Percentiles rank a stretch among this genome's conserved stretches.
These are phyloP conservation scores for Penicillium steckii DNA, from an alignment of 495 filamentous ascomycete species.

Conservation along the genomic window DNA sequence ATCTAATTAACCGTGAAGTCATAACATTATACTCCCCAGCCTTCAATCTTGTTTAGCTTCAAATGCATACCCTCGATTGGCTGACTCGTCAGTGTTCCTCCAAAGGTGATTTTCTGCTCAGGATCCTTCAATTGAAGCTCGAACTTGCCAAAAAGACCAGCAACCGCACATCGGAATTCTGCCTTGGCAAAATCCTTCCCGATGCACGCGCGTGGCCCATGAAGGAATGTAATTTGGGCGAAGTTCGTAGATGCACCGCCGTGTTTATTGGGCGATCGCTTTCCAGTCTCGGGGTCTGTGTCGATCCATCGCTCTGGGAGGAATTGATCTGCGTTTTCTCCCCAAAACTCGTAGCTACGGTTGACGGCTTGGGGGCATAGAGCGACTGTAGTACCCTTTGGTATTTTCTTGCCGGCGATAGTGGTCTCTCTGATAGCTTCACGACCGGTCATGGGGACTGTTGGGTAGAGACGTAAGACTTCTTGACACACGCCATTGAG, in stretches of 20 bases:
- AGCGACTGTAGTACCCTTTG: slow-evolving; percentile 43
- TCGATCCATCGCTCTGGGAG: slow-evolving; percentile 51
- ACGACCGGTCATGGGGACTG: slow-evolving; percentile 51
- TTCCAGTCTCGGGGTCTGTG: slow-evolving; percentile 29
- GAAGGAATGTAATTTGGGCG: slow-evolving; percentile 48
- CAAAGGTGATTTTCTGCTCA: slow-evolving; percentile 58
- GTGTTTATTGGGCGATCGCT: slow-evolving; percentile 27
- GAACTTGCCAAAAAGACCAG: slow-evolving; percentile 36
- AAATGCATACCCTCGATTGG: slow-evolving; percentile 66
- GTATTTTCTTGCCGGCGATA: slow-evolving; percentile 42
- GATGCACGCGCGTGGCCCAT: slow-evolving; percentile 49
- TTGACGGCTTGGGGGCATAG: slow-evolving; percentile 46
- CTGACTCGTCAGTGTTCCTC: slow-evolving; percentile 62
- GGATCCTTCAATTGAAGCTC: slow-evolving; percentile 57
- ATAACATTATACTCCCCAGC: slow-evolving; percentile 48
- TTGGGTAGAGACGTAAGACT: slow-evolving; percentile 49
- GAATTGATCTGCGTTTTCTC: slow-evolving; percentile 39
- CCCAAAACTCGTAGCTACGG: slow-evolving; percentile 40
- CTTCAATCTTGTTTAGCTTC: slow-evolving; percentile 57
- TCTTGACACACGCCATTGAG: slow-evolving; percentile 55
- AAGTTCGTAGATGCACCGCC: slow-evolving; percentile 46
- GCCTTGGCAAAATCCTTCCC: slow-evolving; percentile 48
- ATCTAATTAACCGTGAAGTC: neutral
- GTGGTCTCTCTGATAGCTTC: slow-evolving; percentile 45
- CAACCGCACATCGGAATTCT: slow-evolving; percentile 36